phyloP scores from a whole-genome alignment of 208 protist species.

The Vickermania ingenoplastis region DNA sequence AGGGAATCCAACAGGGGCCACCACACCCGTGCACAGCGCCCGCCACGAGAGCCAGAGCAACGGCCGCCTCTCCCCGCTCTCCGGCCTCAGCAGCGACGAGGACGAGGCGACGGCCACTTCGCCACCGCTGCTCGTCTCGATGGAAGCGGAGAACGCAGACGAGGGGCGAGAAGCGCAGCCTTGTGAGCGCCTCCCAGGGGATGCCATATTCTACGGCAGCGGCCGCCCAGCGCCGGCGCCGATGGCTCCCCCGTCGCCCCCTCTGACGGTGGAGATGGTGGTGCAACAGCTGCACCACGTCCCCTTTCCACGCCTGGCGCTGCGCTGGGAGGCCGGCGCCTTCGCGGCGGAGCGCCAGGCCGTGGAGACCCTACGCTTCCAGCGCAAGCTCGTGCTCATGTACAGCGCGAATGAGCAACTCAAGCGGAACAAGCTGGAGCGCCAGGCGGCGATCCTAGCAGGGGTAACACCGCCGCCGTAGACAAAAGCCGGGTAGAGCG shows the following conservation, averaged over 20 bases:
- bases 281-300: background rate
- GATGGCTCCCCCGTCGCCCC: background rate
- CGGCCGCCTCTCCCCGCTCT: background rate
- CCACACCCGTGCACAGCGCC: background rate
- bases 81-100: no score
- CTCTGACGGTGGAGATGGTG: background rate
- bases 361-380: background rate
- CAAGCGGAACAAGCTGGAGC: background rate
- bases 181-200: no score
- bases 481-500: no score
- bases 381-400: background rate
- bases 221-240: no score
- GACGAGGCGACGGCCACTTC: no score
- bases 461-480: no score
- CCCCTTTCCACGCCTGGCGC: background rate
- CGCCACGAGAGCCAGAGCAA: background rate
- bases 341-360: background rate
- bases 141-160: background rate
- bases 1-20: background rate
- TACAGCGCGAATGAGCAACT: background rate
- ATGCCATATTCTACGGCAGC: no score
- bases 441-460: background rate
- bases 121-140: background rate
- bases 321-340: background rate
- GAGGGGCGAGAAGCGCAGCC: no score